Conservation (phyloP, 768 basidiomycete species). For the Sistotremastrum suecicum region DNA sequence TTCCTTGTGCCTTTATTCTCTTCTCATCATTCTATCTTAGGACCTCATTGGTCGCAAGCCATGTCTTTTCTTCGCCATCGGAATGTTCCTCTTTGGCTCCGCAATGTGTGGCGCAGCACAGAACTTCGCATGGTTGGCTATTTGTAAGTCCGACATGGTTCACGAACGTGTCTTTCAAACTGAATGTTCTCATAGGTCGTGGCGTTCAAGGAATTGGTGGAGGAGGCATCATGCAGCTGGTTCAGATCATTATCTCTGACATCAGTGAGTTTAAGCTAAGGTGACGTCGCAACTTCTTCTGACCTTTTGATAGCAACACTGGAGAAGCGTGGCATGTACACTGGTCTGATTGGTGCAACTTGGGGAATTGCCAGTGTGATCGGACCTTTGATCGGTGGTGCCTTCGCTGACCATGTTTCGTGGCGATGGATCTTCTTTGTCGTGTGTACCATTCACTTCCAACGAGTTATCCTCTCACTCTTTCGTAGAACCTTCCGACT, state of each 20-base stretch:
- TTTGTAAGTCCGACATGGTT: not conserved
- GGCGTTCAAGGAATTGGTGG: slow-evolving; percentile 19
- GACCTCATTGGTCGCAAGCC: slow-evolving; percentile 8
- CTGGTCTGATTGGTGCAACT: slow-evolving; percentile 15
- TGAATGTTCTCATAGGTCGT: slow-evolving; percentile 7
- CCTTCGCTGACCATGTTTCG: slow-evolving; percentile 20
- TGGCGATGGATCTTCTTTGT: slow-evolving; percentile 26
- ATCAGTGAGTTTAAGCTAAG: slow-evolving; percentile 9
- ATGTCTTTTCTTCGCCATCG: slow-evolving; percentile 4
- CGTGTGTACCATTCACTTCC: slow-evolving; percentile 18
- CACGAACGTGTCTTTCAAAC: not conserved
- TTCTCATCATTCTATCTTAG: not conserved
- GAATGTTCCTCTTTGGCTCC: slow-evolving; percentile 7
- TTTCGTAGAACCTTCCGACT: slow-evolving; percentile 17
- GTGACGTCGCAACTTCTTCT: not conserved
- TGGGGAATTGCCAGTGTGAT: slow-evolving; percentile 21
- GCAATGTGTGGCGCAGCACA: slow-evolving; percentile 17
- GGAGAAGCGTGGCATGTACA: slow-evolving; percentile 15
- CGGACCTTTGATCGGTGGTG: slow-evolving; percentile 26
- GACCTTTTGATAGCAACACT: slow-evolving; percentile 1
- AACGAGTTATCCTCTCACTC: slow-evolving; percentile 18
- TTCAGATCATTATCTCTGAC: slow-evolving; percentile 15
- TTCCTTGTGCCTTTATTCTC: not conserved
- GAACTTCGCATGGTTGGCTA: slow-evolving; percentile 14
- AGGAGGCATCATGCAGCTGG: slow-evolving; percentile 10